phyloP scores from a whole-genome alignment of 805 yeast genomes.

The Starmerella tilneyi region DNA sequence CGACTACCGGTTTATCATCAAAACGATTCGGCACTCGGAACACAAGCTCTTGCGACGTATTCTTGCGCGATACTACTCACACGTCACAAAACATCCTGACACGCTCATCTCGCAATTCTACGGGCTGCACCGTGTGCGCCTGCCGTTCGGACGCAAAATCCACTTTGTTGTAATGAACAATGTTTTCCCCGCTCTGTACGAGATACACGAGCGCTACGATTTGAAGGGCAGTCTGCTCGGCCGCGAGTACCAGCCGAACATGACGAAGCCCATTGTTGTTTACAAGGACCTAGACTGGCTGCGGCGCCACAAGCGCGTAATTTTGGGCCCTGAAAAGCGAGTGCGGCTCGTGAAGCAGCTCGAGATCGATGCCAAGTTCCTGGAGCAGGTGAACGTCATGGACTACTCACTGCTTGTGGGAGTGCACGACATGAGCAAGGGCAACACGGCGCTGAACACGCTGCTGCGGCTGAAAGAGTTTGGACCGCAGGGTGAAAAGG shows the following conservation, averaged over 20 bases:
- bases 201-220: conserved; percentile 76
- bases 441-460: conserved; percentile 35
- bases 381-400: conserved; percentile 76
- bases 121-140: conserved; percentile 86
- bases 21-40: conserved; percentile 88
- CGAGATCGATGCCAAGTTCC: conserved; percentile 58
- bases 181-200: conserved; percentile 85
- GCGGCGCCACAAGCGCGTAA: conserved; percentile 50
- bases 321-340: conserved; percentile 63
- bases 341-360: conserved; percentile 57
- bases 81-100: conserved; percentile 73
- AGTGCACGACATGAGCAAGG: conserved; percentile 61
- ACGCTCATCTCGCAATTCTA: conserved; percentile 91
- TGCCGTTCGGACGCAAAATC: conserved; percentile 73
- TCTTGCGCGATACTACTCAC: conserved; percentile 64
- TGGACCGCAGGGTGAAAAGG: conserved; percentile 21
- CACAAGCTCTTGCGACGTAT: conserved; percentile 71
- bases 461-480: conserved; percentile 23
- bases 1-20: conserved; percentile 87
- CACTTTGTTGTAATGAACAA: conserved; percentile 96
- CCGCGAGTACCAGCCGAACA: conserved; percentile 34
- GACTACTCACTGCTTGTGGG: conserved; percentile 89
- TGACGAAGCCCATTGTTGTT: conserved; percentile 35
- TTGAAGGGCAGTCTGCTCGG: conserved; percentile 91
- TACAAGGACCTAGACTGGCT: conserved; percentile 86